Evolutionary conservation across 805 yeast species (phyloP), one percentile per base, ranked within the genome.

Genomic region (Wickerhamiella bombiphila): DNA sequence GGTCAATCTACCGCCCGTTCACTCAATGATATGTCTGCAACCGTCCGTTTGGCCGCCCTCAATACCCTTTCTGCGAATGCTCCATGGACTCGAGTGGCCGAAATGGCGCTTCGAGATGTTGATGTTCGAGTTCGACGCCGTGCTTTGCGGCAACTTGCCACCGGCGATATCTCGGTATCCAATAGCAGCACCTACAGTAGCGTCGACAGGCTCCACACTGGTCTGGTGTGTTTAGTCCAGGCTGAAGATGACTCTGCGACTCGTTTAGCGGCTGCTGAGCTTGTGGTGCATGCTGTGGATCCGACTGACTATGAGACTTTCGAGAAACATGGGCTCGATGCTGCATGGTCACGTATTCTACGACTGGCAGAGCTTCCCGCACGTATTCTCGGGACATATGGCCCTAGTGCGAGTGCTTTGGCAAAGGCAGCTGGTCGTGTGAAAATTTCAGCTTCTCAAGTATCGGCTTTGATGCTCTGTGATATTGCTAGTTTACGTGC

Each of bases 71-170:
- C 21, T 2, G 4, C 36, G 7, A 4, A 20, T 7, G 20, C 35
- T 9, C 32, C 22, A 11, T 29, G 34, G 25, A 18, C 21, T 4
- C 39, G 45, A 3, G 15, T 47, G 2, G 18, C 5, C 6, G 38
- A 42, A 22, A 40, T 42, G 21, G 50, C 51, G 1, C 25, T 7
- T 5, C 35, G 34, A 20, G 51, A 47, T 22, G 31, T 31, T 14
- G 51, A 47, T 15, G 31, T 37, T 5, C 22, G 33, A 3, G 43
- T 47, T 3, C 46, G 51, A 9, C 36, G 44, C 3, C 40, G 38
- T 6, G 40, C 45, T 13, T 33, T 47, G 13, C 33, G n/a, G n/a
- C n/a, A n/a, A n/a, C n/a, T n/a, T n/a, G n/a, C n/a, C n/a, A n/a
- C n/a, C n/a, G n/a, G n/a, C n/a, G n/a, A n/a, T n/a, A n/a, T n/a